Base-by-base conservation (phyloP, 306 rosid species). In the Astragalus membranaceus region DNA sequence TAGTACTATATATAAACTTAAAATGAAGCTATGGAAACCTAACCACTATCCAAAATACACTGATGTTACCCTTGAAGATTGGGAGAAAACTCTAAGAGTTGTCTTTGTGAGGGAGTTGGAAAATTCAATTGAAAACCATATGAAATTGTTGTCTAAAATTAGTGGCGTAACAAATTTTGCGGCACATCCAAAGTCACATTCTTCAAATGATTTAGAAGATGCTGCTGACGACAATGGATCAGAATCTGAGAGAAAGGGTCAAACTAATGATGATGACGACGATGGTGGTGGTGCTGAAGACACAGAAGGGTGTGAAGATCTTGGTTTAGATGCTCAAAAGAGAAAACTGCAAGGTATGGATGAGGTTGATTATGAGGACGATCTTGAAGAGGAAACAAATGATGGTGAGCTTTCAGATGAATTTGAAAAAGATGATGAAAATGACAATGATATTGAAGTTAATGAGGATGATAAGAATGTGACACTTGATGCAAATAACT, bases 331-430 rank as follows among this genome's bases (percentile, higher is more conserved):
- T 76, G 88, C 87, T 12, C 89, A 84, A 49, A 94, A 89, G 75
- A 85, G 76, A 71, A 91, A 84, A 73, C 87, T 57, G n/a, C 95
- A 82, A 79, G 88, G 62, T 62, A 80, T 32, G 32, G 97, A 88
- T 80, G 96, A 91, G 86, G 77, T 94, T 84, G 99, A 94, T 76
- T 91, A 94, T 53, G 99, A 91, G 41, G 99, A 86, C 69, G 88
- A 74, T 80, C 70, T 79, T 61, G 95, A 84, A 11, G 95, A 74
- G 60, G 96, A 85, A 49, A 68, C 47, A 6, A 69, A 33, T 36
- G 88, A 80, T 26, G 86, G 74, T 39, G 87, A 84, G 67, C 73
- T 13, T 6, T 72, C 86, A 12, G 85, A 78, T 66, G 87, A 75
- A 71, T 46, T 60, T 60, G 82, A 78, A 37, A 73, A 11, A 37